Conservation (phyloP, 495 filamentous ascomycete species). For the Venustampulla echinocandica region DNA sequence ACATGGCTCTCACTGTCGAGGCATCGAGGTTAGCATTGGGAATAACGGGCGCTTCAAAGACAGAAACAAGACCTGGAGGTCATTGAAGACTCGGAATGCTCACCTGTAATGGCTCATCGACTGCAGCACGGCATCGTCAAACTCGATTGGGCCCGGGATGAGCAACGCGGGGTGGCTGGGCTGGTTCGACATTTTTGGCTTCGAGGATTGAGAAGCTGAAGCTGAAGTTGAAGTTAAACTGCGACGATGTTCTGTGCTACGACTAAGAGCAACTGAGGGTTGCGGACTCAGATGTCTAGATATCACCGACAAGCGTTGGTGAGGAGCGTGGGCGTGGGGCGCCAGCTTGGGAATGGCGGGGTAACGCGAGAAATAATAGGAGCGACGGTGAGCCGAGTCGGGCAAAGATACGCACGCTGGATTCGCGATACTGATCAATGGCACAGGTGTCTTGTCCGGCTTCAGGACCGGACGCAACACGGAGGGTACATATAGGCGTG, state of each 20-base stretch:
- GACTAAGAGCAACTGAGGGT: conserved; percentile 27
- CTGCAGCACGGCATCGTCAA: conserved; percentile 92
- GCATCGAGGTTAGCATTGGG: conserved; percentile 4
- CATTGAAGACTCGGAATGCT: conserved; percentile 20
- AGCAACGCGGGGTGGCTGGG: conserved; percentile 65
- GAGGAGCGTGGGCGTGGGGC: conserved; percentile 38
- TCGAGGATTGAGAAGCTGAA: conserved; percentile 10
- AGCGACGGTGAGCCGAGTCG: too few species aligned
- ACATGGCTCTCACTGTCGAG: conserved; percentile 78
- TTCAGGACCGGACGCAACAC: too few species aligned
- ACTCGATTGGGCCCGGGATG: conserved; percentile 96
- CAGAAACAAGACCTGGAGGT: not conserved
- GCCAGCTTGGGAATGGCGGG: conserved; percentile 24
- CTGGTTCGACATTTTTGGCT: conserved; percentile 66
- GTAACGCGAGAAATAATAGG: too few species aligned
- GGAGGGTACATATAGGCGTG: too few species aligned
- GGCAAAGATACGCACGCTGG: too few species aligned
- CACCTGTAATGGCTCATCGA: conserved; percentile 96
- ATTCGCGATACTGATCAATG: too few species aligned
- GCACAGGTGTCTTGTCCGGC: too few species aligned
- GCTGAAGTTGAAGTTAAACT: conserved; percentile 12
- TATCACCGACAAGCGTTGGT: conserved; percentile 68
- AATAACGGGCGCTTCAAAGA: not conserved
- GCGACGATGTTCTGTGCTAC: too few species aligned
- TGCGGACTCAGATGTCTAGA: conserved; percentile 66